These are phyloP conservation scores for Starmera pachycereana DNA, from an alignment of 805 yeast species.

Conservation along the genomic window DNA sequence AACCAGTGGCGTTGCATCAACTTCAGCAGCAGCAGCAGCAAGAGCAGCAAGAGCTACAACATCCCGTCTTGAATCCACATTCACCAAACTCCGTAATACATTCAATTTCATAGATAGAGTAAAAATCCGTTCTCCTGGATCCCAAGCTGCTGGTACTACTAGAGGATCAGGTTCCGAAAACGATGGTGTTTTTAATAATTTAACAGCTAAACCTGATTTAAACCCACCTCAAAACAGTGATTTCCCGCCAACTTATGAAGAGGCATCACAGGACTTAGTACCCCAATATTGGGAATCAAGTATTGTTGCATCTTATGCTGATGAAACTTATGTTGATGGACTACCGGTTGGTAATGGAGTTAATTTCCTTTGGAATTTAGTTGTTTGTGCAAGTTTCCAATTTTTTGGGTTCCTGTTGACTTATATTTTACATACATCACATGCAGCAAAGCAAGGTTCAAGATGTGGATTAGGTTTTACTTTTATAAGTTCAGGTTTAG, in stretches of 20 bases:
- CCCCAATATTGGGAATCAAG: constrained; percentile 97
- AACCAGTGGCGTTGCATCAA: too few relatives aligned
- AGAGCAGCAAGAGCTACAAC: too few relatives aligned
- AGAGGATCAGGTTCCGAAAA: constrained; percentile 27
- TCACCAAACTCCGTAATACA: too few relatives aligned
- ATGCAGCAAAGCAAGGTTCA: constrained; percentile 94
- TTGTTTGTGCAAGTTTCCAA: constrained; percentile 87
- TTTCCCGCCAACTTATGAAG: constrained; percentile 81
- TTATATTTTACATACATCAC: constrained; percentile 87
- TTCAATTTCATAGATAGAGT: constrained; percentile 30
- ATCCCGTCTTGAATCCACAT: too few relatives aligned
- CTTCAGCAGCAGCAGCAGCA: too few relatives aligned
- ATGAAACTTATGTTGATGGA: constrained; percentile 90
- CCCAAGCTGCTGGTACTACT: background rate
- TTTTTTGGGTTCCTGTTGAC: constrained; percentile 88
- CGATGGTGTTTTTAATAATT: constrained; percentile 91
- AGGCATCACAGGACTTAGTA: constrained; percentile 86
- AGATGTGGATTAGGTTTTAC: constrained; percentile 87
- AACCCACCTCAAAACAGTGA: constrained; percentile 29
- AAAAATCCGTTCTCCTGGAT: too few relatives aligned
- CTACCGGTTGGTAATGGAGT: constrained; percentile 91
- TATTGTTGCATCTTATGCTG: constrained; percentile 59
- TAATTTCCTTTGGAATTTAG: constrained; percentile 80
- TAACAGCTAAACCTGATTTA: constrained; percentile 79
- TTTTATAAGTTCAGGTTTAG: constrained; percentile 58